Conservation (phyloP, 1,284 basidiomycete species). For the Malassezia obtusa region DNA sequence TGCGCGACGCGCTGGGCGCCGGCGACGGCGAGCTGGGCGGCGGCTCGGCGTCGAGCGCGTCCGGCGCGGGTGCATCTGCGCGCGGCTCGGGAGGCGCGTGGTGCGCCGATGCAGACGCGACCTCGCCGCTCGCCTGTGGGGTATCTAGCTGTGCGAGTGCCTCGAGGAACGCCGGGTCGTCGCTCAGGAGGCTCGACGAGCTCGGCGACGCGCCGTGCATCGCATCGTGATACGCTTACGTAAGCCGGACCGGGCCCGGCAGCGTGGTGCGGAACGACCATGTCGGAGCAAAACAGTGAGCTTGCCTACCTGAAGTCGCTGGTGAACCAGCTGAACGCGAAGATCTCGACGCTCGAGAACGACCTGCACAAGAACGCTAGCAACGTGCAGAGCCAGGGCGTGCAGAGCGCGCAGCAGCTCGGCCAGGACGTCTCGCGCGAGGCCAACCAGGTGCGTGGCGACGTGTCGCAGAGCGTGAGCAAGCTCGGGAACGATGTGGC, state of each 20-base stretch:
- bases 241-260: not conserved
- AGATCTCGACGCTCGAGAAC: slow-evolving; percentile 33
- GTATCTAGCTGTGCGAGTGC: not conserved
- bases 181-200: slow-evolving; percentile 1
- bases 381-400: slow-evolving; percentile 8
- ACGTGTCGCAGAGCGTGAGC: not conserved
- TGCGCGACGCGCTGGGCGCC: too few species aligned
- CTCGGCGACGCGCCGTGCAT: not conserved
- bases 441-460: slow-evolving; percentile 6
- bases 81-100: too few species aligned
- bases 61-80: too few species aligned
- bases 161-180: slow-evolving; percentile 3
- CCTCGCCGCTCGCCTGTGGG: not conserved
- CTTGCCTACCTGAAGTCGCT: slow-evolving; percentile 42
- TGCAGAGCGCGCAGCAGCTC: slow-evolving; percentile 9
- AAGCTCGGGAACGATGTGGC: not conserved
- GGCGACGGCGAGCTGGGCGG: not conserved
- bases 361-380: not conserved
- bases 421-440: not conserved
- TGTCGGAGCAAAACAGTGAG: slow-evolving; percentile 19
- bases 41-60: not conserved
- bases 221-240: not conserved
- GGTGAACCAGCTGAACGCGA: slow-evolving; percentile 42
- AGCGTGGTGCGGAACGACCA: not conserved
- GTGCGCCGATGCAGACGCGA: not conserved